Conservation (phyloP, 805 yeast genomes). For the Cyberlindnera suaveolens region DNA sequence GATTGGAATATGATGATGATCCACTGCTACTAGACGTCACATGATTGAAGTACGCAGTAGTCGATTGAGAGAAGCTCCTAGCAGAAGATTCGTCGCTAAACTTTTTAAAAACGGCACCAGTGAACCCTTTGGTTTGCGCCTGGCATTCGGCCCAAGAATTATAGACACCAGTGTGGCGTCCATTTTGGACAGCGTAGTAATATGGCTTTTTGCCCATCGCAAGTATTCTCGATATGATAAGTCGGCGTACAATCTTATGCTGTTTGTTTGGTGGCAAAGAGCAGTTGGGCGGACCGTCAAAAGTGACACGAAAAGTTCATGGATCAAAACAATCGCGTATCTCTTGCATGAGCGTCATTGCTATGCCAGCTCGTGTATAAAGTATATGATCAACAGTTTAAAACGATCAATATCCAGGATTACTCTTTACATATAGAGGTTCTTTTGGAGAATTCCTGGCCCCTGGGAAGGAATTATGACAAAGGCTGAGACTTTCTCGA, state of each 20-base stretch:
- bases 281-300: neutral
- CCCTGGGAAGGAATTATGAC: no score
- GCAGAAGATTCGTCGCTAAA: constrained; percentile 29
- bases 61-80: neutral
- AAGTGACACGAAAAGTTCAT: no score
- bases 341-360: no score
- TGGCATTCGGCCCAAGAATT: constrained; percentile 53
- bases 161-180: constrained; percentile 40
- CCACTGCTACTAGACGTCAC: neutral
- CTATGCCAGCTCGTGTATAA: no score
- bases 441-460: no score
- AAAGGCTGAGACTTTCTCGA: no score
- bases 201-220: constrained; percentile 9
- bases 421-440: no score
- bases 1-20: no score
- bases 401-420: no score
- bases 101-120: constrained; percentile 31
- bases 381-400: no score
- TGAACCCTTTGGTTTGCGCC: constrained; percentile 41
- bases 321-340: no score
- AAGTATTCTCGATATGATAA: neutral
- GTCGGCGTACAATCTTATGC: neutral
- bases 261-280: neutral
- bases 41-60: neutral
- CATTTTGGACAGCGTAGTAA: constrained; percentile 51